Evolutionary conservation across 2,329 filamentous ascomycete species (phyloP).

Genomic region (Ceratocystis ficicola): DNA sequence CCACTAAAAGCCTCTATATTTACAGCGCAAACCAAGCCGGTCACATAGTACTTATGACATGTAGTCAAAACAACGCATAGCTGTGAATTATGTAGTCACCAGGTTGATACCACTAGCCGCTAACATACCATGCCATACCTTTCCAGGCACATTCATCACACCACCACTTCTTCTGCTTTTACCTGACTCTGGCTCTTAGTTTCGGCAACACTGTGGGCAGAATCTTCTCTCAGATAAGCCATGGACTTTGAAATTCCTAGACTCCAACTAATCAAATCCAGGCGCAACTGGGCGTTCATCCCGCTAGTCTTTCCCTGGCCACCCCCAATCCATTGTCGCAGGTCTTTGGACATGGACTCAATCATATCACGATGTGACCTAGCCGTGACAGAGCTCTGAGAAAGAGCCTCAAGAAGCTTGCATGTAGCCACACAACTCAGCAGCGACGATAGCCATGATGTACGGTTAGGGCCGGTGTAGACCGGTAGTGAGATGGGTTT

Average conservation of each 20-base stretch:
- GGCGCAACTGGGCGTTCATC: slow-evolving; percentile 40
- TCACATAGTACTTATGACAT: background rate
- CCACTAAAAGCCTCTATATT: background rate
- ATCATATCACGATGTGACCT: slow-evolving; percentile 38
- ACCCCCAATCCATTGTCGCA: slow-evolving; percentile 51
- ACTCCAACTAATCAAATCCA: slow-evolving; percentile 44
- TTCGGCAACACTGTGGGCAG: slow-evolving; percentile 48
- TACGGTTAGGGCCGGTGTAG: slow-evolving; percentile 27
- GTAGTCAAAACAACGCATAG: slow-evolving; percentile 3
- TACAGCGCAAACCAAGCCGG: background rate
- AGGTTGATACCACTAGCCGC: background rate
- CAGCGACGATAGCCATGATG: slow-evolving; percentile 37
- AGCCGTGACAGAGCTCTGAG: slow-evolving; percentile 36
- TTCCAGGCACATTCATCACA: background rate
- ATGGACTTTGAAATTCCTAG: slow-evolving; percentile 43
- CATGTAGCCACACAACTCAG: slow-evolving; percentile 49
- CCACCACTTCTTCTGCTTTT: background rate
- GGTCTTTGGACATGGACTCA: slow-evolving; percentile 44
- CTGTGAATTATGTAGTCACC: slow-evolving; percentile 8
- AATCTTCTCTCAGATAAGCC: slow-evolving; percentile 48
- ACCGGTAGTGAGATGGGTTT: slow-evolving; percentile 25
- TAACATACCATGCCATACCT: background rate
- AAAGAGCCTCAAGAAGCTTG: slow-evolving; percentile 44
- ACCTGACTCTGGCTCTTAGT: slow-evolving; percentile 27
- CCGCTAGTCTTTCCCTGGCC: slow-evolving; percentile 39